Evolutionary conservation across 805 yeast species (phyloP), one percentile per base, ranked within the genome.

Genomic region (Wickerhamomyces rabaulensis): DNA sequence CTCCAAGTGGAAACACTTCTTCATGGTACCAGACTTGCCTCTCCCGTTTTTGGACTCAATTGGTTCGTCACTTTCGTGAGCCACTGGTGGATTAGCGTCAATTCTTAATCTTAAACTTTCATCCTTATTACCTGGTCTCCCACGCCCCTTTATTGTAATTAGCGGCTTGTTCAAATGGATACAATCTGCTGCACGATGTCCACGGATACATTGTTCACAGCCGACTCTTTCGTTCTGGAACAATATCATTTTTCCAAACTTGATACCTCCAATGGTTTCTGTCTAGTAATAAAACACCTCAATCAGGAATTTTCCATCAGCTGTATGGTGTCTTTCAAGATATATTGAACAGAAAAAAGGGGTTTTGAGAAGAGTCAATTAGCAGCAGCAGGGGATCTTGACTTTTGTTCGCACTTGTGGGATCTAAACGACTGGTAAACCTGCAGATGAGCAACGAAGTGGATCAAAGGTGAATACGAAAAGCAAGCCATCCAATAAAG

Each of bases 141-240:
- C 99, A 49, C 96, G 77, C n/a, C 87, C 79, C 23, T 96, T 75
- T 12, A 92, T 97, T 57, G 89, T 87, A 12, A 91, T 82, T 37
- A 92, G 70, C 21, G 94, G 88, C 41, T 97, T 73, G 44, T 77
- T 72, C 26, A 85, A 79, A 65, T 92, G 99, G 45, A 78, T 79
- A 64, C 99, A 92, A 46, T 84, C 80, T 1, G 92, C 81, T 1
- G 97, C 87, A 37, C 99, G 69, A 60, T 92, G 99, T 16, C 98
- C 98, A 39, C 97, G 71, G 21, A 94, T 88, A 61, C 99, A 92
- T 58, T 83, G 84, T 45, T 79, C 78, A 65, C 97, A 89, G 3
- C 95, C 87, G 62, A 86, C 85, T 57, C 90, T 85, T 55, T 78
- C 84, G 25, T 85, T 86, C 52, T 85, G 86, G 56, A 84, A 86